A percentile compares a stretch with the other conserved stretches of the same genome.
Conservation (phyloP, 2,329 filamentous ascomycete species). For the Chrysosporium queenslandicum region DNA sequence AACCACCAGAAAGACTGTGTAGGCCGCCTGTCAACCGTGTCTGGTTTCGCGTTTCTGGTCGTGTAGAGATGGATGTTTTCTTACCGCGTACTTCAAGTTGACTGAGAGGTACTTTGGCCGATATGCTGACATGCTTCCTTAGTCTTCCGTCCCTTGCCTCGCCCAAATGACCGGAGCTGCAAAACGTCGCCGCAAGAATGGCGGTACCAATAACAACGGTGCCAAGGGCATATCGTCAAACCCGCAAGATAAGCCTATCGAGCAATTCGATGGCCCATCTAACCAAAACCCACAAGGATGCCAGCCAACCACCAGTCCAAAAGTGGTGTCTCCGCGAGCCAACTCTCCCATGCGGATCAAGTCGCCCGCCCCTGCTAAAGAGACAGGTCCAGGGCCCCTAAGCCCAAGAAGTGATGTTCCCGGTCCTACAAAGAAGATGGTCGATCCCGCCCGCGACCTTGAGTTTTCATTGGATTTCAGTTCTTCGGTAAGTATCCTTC, state of each 20-base stretch:
- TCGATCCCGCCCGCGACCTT: constrained; percentile 10
- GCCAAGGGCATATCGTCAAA: background rate
- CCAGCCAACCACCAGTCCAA: background rate
- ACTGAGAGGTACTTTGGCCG: too few species aligned
- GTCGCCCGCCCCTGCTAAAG: background rate
- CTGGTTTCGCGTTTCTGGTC: too few species aligned
- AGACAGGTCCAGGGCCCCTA: background rate
- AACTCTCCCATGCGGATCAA: constrained; percentile 9
- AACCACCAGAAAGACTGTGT: too few species aligned
- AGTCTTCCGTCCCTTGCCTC: background rate
- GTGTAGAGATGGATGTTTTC: too few species aligned
- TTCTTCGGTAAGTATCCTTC: background rate
- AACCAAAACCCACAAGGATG: background rate
- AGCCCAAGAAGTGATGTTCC: background rate
- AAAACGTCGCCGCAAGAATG: constrained; percentile 12
- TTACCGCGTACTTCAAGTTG: too few species aligned
- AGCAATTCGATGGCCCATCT: constrained; percentile 13
- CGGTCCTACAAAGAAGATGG: background rate
- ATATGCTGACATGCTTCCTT: background rate
- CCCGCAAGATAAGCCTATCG: background rate
- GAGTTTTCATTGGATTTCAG: constrained; percentile 14
- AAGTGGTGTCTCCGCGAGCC: background rate
- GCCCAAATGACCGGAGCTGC: constrained; percentile 15
- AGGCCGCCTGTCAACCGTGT: too few species aligned
- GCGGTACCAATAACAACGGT: background rate